Conservation (phyloP, 2,329 filamentous ascomycete genomes). For the Penicillium nordicum region DNA sequence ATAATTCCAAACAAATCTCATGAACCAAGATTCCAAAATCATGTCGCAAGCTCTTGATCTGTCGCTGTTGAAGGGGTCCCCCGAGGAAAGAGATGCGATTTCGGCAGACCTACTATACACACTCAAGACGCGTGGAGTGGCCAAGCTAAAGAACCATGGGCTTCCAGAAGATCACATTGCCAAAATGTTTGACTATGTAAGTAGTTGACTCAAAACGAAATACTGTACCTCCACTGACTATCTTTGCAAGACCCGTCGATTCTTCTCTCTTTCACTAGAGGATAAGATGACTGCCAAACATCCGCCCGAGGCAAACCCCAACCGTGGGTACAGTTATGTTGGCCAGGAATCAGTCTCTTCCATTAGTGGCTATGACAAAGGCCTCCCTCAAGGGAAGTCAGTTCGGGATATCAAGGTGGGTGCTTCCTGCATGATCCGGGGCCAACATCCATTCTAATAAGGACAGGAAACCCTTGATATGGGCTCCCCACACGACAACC, state of each 20-base stretch:
- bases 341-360: no score
- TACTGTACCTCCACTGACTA: background rate
- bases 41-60: constrained; percentile 16
- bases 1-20: background rate
- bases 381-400: no score
- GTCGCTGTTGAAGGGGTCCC: constrained; percentile 16
- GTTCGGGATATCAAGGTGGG: no score
- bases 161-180: constrained; percentile 12
- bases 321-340: no score
- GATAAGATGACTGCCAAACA: no score
- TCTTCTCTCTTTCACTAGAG: no score
- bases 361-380: no score
- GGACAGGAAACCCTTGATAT: no score
- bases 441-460: no score
- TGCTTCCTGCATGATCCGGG: no score
- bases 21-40: background rate
- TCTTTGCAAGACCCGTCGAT: constrained; percentile 2
- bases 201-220: background rate
- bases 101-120: constrained; percentile 10
- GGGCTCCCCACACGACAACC: no score
- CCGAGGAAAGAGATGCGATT: constrained; percentile 9
- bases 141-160: constrained; percentile 20
- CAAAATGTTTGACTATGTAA: constrained; percentile 16
- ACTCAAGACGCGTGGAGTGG: constrained; percentile 16
- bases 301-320: no score